Evolutionary conservation across 768 basidiomycete genomes (phyloP).

Genomic region (Termitomyces sp.): DNA sequence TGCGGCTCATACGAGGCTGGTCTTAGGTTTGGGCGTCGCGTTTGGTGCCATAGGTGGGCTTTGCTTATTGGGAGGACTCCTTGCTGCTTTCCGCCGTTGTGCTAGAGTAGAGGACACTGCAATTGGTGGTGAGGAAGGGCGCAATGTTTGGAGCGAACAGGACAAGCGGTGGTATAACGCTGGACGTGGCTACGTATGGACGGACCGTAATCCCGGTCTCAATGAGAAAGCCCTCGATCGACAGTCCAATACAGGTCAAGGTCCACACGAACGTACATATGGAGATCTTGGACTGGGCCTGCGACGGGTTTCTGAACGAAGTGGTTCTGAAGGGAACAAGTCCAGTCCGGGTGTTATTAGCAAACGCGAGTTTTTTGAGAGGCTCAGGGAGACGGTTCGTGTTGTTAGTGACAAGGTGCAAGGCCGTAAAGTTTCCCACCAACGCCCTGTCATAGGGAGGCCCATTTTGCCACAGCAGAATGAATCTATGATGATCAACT

Average conservation of each 20-base stretch:
- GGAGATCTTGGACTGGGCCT: slow-evolving; percentile 42
- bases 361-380: slow-evolving; percentile 65
- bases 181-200: slow-evolving; percentile 16
- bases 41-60: slow-evolving; percentile 61
- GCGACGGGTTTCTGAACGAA: slow-evolving; percentile 43
- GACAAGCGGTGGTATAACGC: slow-evolving; percentile 71
- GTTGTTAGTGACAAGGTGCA: slow-evolving; percentile 57
- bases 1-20: slow-evolving; percentile 40
- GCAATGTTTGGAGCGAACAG: slow-evolving; percentile 51
- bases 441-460: slow-evolving; percentile 52
- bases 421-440: slow-evolving; percentile 26
- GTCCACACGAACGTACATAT: slow-evolving; percentile 17
- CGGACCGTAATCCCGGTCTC: slow-evolving; percentile 14
- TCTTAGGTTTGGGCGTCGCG: slow-evolving; percentile 54
- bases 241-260: slow-evolving; percentile 11
- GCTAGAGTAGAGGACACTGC: slow-evolving; percentile 58
- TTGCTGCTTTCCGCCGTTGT: slow-evolving; percentile 52
- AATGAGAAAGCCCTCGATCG: slow-evolving; percentile 13
- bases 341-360: slow-evolving; percentile 55
- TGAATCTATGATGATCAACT: slow-evolving; percentile 21
- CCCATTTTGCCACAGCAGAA: slow-evolving; percentile 36
- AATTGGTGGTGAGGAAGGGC: slow-evolving; percentile 53
- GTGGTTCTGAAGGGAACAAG: slow-evolving; percentile 25
- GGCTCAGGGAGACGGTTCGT: slow-evolving; percentile 57
- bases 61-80: slow-evolving; percentile 43